These are phyloP conservation scores for Russula emetica DNA, from an alignment of 768 basidiomycete species.

Conservation along the genomic window DNA sequence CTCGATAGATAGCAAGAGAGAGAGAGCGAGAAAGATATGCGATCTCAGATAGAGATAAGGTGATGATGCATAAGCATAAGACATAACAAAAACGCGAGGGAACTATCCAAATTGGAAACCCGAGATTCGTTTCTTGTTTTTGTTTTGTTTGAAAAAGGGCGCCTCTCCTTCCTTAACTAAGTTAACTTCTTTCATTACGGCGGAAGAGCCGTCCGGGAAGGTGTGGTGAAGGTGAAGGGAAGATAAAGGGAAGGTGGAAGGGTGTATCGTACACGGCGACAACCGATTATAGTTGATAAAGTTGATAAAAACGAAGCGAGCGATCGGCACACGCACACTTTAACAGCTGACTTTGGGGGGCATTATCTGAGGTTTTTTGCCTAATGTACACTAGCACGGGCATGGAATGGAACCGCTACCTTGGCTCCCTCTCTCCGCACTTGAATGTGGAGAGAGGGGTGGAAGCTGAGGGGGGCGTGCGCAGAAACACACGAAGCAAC, in stretches of 20 bases:
- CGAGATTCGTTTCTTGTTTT: too few species aligned
- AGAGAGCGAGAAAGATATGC: neutral
- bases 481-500: slow-evolving; percentile 1
- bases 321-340: slow-evolving; percentile 11
- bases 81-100: neutral
- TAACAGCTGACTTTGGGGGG: slow-evolving; percentile 17
- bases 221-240: too few species aligned
- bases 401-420: too few species aligned
- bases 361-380: neutral
- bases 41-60: slow-evolving; percentile 21
- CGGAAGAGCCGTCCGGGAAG: too few species aligned
- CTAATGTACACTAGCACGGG: neutral
- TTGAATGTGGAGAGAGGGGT: neutral
- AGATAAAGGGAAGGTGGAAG: too few species aligned
- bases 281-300: slow-evolving; percentile 6
- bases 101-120: neutral
- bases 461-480: slow-evolving; percentile 1
- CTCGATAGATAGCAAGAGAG: neutral
- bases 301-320: slow-evolving; percentile 7
- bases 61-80: neutral
- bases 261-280: neutral
- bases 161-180: too few species aligned
- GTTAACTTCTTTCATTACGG: too few species aligned
- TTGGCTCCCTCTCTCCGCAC: slow-evolving; percentile 11
- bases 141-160: too few species aligned